These are phyloP conservation scores for Taphrina confusa DNA, from an alignment of 1,139 yeast genomes.

Conservation along the genomic window DNA sequence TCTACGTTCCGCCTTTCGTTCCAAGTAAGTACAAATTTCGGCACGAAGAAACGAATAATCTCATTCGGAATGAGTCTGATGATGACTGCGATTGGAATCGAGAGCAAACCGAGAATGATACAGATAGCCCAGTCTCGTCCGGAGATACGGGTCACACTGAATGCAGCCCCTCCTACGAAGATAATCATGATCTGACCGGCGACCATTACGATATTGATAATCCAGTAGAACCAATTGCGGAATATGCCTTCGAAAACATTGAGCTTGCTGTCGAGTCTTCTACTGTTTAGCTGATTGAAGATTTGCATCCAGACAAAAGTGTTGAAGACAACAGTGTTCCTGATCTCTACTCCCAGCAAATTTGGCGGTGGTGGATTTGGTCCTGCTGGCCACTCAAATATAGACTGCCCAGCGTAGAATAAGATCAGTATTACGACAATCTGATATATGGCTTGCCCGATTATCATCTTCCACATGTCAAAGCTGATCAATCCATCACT, in stretches of 20 bases:
- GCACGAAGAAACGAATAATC: slow-evolving; percentile 66
- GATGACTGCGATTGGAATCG: slow-evolving; percentile 76
- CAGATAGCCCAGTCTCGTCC: slow-evolving; percentile 91
- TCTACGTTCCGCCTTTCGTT: slow-evolving; percentile 35
- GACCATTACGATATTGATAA: slow-evolving; percentile 70
- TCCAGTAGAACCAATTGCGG: slow-evolving; percentile 78
- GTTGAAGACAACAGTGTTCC: slow-evolving; percentile 82
- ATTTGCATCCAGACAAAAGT: slow-evolving; percentile 97
- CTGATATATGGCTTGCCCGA: slow-evolving; percentile 82
- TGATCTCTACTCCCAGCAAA: slow-evolving; percentile 9
- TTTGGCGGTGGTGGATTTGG: slow-evolving; percentile 48
- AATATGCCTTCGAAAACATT: slow-evolving; percentile 80
- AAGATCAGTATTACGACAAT: slow-evolving; percentile 72
- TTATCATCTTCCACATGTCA: slow-evolving; percentile 98
- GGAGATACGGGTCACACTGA: slow-evolving; percentile 74
- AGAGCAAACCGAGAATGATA: slow-evolving; percentile 73
- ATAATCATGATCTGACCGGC: slow-evolving; percentile 84
- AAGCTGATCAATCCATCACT: slow-evolving; percentile 75
- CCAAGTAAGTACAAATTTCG: slow-evolving; percentile 52
- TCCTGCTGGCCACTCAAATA: slow-evolving; percentile 50
- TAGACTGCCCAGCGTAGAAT: slow-evolving; percentile 70
- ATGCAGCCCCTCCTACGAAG: slow-evolving; percentile 97
- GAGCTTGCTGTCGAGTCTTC: slow-evolving; percentile 88
- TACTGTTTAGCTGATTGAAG: slow-evolving; percentile 85
- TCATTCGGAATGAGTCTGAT: slow-evolving; percentile 76